Evolutionary conservation across 257 asterid genomes (phyloP), one percentile per base, ranked within the genome.

Genomic region (Ballota nigra): DNA sequence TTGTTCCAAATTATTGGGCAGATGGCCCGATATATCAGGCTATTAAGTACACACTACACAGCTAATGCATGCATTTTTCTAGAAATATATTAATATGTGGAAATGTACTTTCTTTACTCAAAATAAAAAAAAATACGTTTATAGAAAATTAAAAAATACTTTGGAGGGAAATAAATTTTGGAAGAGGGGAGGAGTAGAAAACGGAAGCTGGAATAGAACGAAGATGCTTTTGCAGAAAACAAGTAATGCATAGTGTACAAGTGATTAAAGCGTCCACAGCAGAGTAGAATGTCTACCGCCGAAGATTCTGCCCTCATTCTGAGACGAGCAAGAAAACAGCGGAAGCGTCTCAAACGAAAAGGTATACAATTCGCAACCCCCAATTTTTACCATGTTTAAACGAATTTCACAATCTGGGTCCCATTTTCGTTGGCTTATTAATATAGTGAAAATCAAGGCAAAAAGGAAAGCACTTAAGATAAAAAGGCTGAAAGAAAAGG

Each of bases 361-460:
- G 89, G 96, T 91, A 72, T n/a, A 2, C 8, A 3, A 13, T 5
- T 62, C 18, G 24, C 58, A 51, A 51, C 12, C 23, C 26, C 26
- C 24, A 52, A 19, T 52, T 52, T 52, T 52, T 52, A 20, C 22
- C 10, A 8, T 36, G 43, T 51, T 51, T 62, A 56, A 9, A 5
- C 4, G 61, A 7, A n/a, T 69, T 34, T 43, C 52, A 43, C 52
- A 4, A 13, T 43, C 19, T 4, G 13, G 19, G 13, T 43, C 15
- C 29, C 45, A 8, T 66, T 70, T 66, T 19, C 23, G 4, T 51
- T n/a, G n/a, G n/a, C n/a, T n/a, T n/a, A n/a, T n/a, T n/a, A n/a
- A n/a, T n/a, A n/a, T 71, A 83, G 96, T 72, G 63, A 84, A 75
- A 79, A 56, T 82, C 55, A 73, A 76, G 78, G 80, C 56, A 4